Evolutionary conservation across 2,329 filamentous ascomycete species (phyloP).

Genomic region (Gyromitra esculenta): DNA sequence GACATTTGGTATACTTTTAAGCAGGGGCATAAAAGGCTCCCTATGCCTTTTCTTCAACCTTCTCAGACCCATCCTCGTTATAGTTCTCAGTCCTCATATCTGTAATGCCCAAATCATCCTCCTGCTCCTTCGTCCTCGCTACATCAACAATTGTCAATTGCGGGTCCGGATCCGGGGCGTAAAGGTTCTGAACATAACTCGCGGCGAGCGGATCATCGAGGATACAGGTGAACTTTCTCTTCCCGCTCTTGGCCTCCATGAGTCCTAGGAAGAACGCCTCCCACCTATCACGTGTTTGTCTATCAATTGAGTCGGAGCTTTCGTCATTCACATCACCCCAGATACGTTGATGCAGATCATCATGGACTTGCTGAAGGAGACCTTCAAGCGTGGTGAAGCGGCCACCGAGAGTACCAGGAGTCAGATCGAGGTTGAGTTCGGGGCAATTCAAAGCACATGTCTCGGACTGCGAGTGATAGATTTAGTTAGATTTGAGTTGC

Average conservation of each 20-base stretch:
- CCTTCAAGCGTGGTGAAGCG: conserved; percentile 98
- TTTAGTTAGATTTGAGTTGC: conserved; percentile 4
- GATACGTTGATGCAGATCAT: conserved; percentile 87
- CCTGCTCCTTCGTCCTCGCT: conserved; percentile 86
- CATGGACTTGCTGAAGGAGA: conserved; percentile 87
- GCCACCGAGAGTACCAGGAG: conserved; percentile 92
- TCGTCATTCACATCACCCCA: conserved; percentile 71
- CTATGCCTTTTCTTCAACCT: conserved; percentile 15
- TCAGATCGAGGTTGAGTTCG: conserved; percentile 85
- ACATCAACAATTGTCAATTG: conserved; percentile 86
- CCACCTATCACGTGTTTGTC: conserved; percentile 77
- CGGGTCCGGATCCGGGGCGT: conserved; percentile 80
- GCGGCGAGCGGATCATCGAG: conserved; percentile 88
- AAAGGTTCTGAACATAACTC: conserved; percentile 91
- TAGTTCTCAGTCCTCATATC: conserved; percentile 96
- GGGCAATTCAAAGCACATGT: conserved; percentile 87
- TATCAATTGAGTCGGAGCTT: conserved; percentile 81
- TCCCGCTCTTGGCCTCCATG: conserved; percentile 79
- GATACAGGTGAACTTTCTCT: conserved; percentile 81
- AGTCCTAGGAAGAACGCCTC: conserved; percentile 80
- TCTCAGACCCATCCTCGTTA: conserved; percentile 65
- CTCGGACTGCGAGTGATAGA: conserved; percentile 68
- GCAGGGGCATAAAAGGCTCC: background rate
- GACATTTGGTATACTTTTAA: background rate
- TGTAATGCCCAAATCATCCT: conserved; percentile 87